Percentiles rank a stretch among this genome's conserved stretches.
These are phyloP conservation scores for Cornus kousa DNA, from an alignment of 148 eudicot genomes.

Conservation along the genomic window DNA sequence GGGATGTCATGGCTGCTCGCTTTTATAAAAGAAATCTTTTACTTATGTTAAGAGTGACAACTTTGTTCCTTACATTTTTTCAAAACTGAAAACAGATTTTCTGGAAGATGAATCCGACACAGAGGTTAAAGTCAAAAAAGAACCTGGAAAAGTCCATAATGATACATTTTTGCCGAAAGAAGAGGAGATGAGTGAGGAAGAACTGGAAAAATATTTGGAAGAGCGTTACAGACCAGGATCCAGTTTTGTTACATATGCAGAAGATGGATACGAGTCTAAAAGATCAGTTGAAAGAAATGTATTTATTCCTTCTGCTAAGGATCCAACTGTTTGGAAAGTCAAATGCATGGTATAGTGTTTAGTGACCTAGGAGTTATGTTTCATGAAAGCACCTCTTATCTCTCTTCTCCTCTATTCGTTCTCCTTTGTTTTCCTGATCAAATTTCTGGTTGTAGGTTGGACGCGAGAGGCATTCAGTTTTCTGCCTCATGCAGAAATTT, in stretches of 20 bases:
- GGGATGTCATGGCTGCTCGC: too few relatives aligned
- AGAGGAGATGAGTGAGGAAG: slow-evolving; percentile 80
- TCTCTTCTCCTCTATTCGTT: not conserved
- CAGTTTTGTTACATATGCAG: slow-evolving; percentile 67
- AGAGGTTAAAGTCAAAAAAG: slow-evolving; percentile 33
- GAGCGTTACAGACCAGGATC: slow-evolving; percentile 81
- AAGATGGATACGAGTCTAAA: slow-evolving; percentile 56
- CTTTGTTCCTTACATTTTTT: not conserved
- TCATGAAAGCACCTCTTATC: not conserved
- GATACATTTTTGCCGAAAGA: slow-evolving; percentile 67
- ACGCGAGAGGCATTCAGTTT: slow-evolving; percentile 83
- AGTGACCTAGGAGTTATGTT: not conserved
- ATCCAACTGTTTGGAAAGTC: slow-evolving; percentile 84
- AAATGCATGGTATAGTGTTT: slow-evolving; percentile 80
- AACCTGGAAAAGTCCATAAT: slow-evolving; percentile 42
- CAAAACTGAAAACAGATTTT: slow-evolving; percentile 39
- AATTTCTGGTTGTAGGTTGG: slow-evolving; percentile 60
- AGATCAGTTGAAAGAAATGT: slow-evolving; percentile 32
- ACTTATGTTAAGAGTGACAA: slow-evolving; percentile 4
- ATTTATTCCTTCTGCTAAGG: slow-evolving; percentile 41
- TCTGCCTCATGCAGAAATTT: slow-evolving; percentile 88
- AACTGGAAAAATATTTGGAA: slow-evolving; percentile 61
- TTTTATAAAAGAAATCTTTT: too few relatives aligned
- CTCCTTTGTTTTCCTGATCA: slow-evolving; percentile 3
- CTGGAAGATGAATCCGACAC: slow-evolving; percentile 45